Evolutionary conservation across 2,329 filamentous ascomycete species (phyloP).

Genomic region (Apiospora saccharicola): DNA sequence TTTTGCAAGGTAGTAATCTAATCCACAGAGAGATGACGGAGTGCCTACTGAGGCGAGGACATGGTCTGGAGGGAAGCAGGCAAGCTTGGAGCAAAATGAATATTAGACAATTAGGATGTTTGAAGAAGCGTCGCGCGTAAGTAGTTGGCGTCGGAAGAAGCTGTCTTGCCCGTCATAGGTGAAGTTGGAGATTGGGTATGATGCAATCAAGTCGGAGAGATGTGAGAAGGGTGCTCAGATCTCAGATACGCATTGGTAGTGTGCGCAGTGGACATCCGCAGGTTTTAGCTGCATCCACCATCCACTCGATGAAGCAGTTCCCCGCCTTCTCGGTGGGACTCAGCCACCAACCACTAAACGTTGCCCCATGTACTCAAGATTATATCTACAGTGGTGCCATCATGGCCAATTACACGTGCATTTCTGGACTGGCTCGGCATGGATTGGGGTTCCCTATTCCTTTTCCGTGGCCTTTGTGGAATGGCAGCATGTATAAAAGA

Average conservation of each 20-base stretch:
- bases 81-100: not conserved
- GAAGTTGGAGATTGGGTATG: constrained; percentile 15
- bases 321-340: not conserved
- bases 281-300: constrained; percentile 14
- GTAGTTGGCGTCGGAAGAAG: not conserved
- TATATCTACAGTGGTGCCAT: not conserved
- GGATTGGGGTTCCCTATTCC: not conserved
- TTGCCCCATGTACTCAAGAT: no score
- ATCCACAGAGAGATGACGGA: not conserved
- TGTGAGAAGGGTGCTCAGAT: constrained; percentile 3
- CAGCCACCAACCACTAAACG: not conserved
- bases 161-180: constrained; percentile 6
- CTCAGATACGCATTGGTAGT: not conserved
- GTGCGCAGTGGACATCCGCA: not conserved
- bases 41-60: not conserved
- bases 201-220: not conserved
- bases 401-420: no score
- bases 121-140: not conserved
- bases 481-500: no score
- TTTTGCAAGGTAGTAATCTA: not conserved
- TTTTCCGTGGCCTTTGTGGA: no score
- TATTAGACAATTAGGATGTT: not conserved
- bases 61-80: not conserved
- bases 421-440: not conserved
- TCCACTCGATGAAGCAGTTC: not conserved